A percentile compares a stretch with the other conserved stretches of the same genome.
Evolutionary conservation across 768 basidiomycete species (phyloP).

Genomic region (Grammothele lineata): DNA sequence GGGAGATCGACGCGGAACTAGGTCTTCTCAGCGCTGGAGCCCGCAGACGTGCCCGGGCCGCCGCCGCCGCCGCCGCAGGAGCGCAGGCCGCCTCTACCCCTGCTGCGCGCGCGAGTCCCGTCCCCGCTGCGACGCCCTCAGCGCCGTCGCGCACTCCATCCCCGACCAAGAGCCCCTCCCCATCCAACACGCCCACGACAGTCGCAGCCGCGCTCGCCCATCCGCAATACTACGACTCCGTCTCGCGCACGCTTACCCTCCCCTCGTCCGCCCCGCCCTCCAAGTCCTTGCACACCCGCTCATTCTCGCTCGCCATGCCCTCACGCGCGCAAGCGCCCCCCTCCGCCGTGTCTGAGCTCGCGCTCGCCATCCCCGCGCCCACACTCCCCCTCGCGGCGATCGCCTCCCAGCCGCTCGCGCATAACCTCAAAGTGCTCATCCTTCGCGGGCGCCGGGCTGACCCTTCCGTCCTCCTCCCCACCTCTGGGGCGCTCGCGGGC

Average conservation of each 20-base stretch:
- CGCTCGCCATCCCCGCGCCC: conserved; percentile 54
- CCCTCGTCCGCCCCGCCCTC: conserved; percentile 56
- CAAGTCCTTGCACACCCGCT: conserved; percentile 50
- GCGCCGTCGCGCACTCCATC: neutral
- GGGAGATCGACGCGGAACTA: conserved; percentile 29
- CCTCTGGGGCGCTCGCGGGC: conserved; percentile 11
- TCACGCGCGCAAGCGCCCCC: conserved; percentile 13
- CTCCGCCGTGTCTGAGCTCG: conserved; percentile 21
- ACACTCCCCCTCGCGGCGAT: conserved; percentile 67
- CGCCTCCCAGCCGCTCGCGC: conserved; percentile 53
- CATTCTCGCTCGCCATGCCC: conserved; percentile 51
- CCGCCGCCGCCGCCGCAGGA: conserved; percentile 13
- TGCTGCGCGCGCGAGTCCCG: neutral
- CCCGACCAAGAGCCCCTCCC: neutral
- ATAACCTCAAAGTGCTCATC: conserved; percentile 51
- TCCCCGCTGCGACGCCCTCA: neutral
- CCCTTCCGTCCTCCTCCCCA: conserved; percentile 54
- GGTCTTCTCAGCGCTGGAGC: conserved; percentile 24
- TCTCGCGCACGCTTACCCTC: conserved; percentile 57
- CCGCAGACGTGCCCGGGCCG: conserved; percentile 21
- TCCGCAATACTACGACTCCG: conserved; percentile 55
- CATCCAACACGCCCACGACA: conserved; percentile 17
- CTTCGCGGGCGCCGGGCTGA: conserved; percentile 68
- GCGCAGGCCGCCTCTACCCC: neutral
- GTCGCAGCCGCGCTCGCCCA: conserved; percentile 39